These are phyloP conservation scores for Nicotiana rustica DNA, from an alignment of 305 asterid species.

Conservation along the genomic window DNA sequence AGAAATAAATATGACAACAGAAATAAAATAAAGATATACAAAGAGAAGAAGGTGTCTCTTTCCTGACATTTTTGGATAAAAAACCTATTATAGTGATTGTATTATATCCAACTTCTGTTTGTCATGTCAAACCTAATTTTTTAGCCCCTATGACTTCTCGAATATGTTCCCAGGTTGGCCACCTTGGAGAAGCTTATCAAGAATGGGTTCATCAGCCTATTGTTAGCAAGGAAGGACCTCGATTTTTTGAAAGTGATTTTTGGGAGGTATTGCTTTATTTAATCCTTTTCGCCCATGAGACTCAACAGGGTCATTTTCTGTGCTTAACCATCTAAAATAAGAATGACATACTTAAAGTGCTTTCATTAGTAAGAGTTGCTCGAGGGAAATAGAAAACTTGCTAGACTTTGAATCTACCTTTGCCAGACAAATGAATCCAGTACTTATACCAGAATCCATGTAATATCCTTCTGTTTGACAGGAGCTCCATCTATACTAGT, in stretches of 20 bases:
- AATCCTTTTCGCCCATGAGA: background rate
- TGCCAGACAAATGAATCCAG: background rate
- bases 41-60: background rate
- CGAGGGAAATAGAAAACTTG: background rate
- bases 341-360: background rate
- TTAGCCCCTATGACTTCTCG: background rate
- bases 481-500: background rate
- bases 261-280: slow-evolving; percentile 58
- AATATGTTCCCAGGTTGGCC: slow-evolving; percentile 68
- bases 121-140: background rate
- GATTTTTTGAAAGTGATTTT: slow-evolving; percentile 57
- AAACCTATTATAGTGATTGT: background rate
- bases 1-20: background rate
- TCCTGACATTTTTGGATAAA: background rate
- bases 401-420: background rate
- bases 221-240: slow-evolving; percentile 68
- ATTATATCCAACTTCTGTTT: background rate
- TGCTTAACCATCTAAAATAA: background rate
- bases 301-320: background rate
- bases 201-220: slow-evolving; percentile 90
- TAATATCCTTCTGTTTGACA: background rate
- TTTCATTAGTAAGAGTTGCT: background rate
- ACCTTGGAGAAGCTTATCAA: slow-evolving; percentile 83
- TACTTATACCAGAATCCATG: background rate
- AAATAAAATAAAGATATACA: background rate